phyloP scores from a whole-genome alignment of 139 green algal genomes.

The Closterium sp. region DNA sequence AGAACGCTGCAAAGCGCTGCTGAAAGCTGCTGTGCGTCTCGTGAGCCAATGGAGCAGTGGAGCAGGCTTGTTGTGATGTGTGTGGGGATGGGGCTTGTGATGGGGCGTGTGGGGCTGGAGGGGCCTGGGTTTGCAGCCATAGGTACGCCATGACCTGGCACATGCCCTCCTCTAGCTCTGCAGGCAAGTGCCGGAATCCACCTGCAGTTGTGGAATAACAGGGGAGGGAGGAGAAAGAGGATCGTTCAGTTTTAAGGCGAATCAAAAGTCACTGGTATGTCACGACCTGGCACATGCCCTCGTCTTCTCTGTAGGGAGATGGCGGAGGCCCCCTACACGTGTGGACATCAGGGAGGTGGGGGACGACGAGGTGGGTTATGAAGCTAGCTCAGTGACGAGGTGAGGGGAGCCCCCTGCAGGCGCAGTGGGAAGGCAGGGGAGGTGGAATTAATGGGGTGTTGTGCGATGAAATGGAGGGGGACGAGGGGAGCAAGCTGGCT shows the following conservation, averaged over 20 bases:
- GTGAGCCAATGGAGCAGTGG: background rate
- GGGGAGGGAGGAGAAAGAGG: background rate
- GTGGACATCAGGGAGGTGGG: too few species aligned
- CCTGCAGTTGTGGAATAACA: background rate
- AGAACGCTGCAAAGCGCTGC: constrained; percentile 57
- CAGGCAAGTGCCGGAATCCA: constrained; percentile 54
- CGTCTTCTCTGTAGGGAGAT: too few species aligned
- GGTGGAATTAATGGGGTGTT: too few species aligned
- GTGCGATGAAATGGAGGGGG: too few species aligned
- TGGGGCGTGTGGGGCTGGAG: background rate
- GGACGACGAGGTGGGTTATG: too few species aligned
- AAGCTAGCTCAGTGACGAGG: background rate
- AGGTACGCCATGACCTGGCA: constrained; percentile 90
- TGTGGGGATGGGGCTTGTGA: background rate
- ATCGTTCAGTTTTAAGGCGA: too few species aligned
- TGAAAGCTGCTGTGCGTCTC: constrained; percentile 2
- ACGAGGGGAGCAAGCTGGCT: too few species aligned
- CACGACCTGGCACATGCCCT: too few species aligned
- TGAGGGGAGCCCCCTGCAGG: background rate
- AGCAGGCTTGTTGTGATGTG: background rate
- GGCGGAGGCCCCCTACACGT: too few species aligned
- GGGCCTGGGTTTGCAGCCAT: constrained; percentile 67
- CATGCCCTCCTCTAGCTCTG: constrained; percentile 82
- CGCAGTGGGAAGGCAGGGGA: background rate
- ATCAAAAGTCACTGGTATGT: too few species aligned